Conservation (phyloP, 2,329 filamentous ascomycete species). For the Apiospora arundinis region DNA sequence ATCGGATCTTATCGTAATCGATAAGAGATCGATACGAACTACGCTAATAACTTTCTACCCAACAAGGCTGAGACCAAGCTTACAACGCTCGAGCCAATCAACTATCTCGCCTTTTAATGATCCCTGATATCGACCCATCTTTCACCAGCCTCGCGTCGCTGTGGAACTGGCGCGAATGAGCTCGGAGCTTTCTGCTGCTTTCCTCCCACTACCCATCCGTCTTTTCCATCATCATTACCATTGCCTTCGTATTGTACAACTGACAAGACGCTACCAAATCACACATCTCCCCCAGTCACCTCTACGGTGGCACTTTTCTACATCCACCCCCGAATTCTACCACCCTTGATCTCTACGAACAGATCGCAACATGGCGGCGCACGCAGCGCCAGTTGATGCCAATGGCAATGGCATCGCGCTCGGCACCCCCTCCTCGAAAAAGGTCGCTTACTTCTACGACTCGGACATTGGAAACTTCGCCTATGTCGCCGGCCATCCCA, state of each 20-base stretch:
- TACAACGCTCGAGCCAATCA: not conserved
- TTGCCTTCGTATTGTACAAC: not conserved
- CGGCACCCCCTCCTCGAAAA: slow-evolving; percentile 63
- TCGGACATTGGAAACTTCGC: slow-evolving; percentile 98
- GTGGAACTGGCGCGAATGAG: not conserved
- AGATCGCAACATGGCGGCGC: slow-evolving; percentile 53
- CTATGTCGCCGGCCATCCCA: slow-evolving; percentile 94
- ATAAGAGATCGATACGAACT: no score
- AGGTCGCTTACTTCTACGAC: slow-evolving; percentile 98
- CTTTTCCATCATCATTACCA: not conserved
- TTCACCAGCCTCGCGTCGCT: not conserved
- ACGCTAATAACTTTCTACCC: not conserved
- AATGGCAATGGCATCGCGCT: slow-evolving; percentile 57
- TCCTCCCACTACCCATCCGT: not conserved
- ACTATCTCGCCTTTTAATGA: not conserved
- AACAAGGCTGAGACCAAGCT: not conserved
- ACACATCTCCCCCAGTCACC: not conserved
- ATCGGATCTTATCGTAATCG: not conserved
- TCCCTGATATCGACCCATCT: not conserved
- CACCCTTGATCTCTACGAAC: slow-evolving; percentile 1
- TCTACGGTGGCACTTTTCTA: not conserved
- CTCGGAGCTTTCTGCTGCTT: not conserved
- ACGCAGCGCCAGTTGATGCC: slow-evolving; percentile 56
- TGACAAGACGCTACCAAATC: not conserved
- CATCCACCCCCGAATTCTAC: not conserved